Percentiles rank a stretch among this genome's conserved stretches.
Evolutionary conservation across 2,329 filamentous ascomycete species (phyloP).

Genomic region (Fusarium citri): DNA sequence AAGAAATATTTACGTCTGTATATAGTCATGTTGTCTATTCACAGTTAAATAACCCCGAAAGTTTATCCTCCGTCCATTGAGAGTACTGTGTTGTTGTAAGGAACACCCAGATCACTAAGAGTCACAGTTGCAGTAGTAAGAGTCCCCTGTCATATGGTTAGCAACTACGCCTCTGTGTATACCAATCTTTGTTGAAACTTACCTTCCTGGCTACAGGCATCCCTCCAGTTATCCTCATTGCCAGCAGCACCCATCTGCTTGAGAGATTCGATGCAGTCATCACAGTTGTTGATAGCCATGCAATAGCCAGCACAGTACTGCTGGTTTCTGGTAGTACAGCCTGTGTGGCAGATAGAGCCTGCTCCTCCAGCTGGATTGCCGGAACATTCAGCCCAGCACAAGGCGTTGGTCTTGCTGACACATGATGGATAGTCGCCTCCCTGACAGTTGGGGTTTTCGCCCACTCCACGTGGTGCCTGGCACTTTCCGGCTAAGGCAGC

Average conservation of each 20-base stretch:
- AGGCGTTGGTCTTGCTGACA: background rate
- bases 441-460: background rate
- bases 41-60: no score
- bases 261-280: background rate
- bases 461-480: background rate
- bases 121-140: background rate
- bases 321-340: conserved; percentile 1
- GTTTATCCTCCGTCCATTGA: background rate
- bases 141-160: background rate
- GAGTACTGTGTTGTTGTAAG: no score
- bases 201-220: background rate
- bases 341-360: background rate
- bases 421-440: background rate
- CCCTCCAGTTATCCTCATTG: background rate
- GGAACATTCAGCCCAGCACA: background rate
- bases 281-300: background rate
- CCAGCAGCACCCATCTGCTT: background rate
- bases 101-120: background rate
- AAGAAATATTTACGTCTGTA: no score
- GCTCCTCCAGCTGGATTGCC: background rate
- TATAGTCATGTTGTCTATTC: no score
- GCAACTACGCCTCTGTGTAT: accelerated
- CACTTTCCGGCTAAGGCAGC: background rate
- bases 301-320: conserved; percentile 5
- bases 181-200: accelerated